These are phyloP conservation scores for Diophrys sp. DNA, from an alignment of 73 alveolate species.

Conservation along the genomic window DNA sequence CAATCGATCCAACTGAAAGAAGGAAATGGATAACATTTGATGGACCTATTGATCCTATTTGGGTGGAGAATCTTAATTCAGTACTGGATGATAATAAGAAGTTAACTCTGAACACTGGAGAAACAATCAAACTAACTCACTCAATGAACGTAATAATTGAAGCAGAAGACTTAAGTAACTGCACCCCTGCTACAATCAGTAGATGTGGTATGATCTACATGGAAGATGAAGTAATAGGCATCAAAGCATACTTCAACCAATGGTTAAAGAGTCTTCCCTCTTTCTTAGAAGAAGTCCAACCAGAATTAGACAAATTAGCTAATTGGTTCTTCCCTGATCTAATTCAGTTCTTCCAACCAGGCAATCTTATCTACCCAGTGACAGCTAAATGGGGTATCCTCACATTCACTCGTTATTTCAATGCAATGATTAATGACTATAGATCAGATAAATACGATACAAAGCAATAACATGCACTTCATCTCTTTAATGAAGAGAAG, in stretches of 20 bases:
- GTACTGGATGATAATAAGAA: conserved; percentile 66
- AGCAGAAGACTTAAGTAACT: conserved; percentile 51
- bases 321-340: conserved; percentile 62
- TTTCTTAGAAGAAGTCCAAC: conserved; percentile 29
- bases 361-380: conserved; percentile 53
- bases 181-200: conserved; percentile 65
- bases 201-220: conserved; percentile 66
- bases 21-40: conserved; percentile 65
- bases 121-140: conserved; percentile 49
- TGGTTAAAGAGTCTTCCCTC: conserved; percentile 87
- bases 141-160: conserved; percentile 50
- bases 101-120: conserved; percentile 57
- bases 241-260: conserved; percentile 72
- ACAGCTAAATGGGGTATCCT: conserved; percentile 48
- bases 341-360: conserved; percentile 35
- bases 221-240: conserved; percentile 69
- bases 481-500: conserved; percentile 4
- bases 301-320: conserved; percentile 43
- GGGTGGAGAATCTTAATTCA: conserved; percentile 68
- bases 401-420: conserved; percentile 39
- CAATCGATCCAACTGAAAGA: conserved; percentile 50
- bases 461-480: conserved; percentile 27
- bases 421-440: conserved; percentile 53
- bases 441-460: conserved; percentile 40
- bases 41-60: conserved; percentile 66